Evolutionary conservation across 805 yeast genomes (phyloP).

Genomic region (Starmera pachycereana): DNA sequence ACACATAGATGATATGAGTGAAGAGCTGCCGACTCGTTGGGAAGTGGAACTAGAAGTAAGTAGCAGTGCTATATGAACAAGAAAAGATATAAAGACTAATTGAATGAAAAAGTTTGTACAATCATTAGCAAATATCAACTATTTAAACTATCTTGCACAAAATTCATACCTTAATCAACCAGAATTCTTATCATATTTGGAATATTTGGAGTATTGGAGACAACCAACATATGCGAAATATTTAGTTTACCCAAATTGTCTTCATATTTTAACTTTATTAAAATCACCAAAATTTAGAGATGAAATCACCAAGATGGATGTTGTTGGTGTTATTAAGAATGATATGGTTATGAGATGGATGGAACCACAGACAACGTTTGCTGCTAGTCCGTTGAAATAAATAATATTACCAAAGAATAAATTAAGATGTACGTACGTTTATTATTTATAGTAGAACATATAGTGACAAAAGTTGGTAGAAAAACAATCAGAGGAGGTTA

Average conservation of each 20-base stretch:
- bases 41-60: conserved; percentile 75
- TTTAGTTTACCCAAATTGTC: conserved; percentile 78
- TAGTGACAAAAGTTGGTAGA: too few relatives aligned
- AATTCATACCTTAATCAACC: conserved; percentile 64
- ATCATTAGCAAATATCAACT: conserved; percentile 82
- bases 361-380: conserved; percentile 15
- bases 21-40: conserved; percentile 50
- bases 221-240: conserved; percentile 58
- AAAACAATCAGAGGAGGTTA: too few relatives aligned
- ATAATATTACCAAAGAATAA: too few relatives aligned
- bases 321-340: conserved; percentile 50
- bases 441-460: not conserved
- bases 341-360: conserved; percentile 70
- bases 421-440: too few relatives aligned
- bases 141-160: conserved; percentile 79
- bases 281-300: conserved; percentile 42
- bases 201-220: conserved; percentile 82
- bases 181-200: conserved; percentile 62
- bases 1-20: not conserved
- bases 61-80: conserved; percentile 3
- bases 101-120: conserved; percentile 58
- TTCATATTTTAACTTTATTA: conserved; percentile 52
- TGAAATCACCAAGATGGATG: conserved; percentile 45
- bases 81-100: conserved; percentile 12
- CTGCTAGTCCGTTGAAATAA: conserved; percentile 15